A percentile compares a stretch with the other conserved stretches of the same genome.
phyloP scores from a whole-genome alignment of 2,329 filamentous ascomycete genomes.

The Conoideocrella luteorostrata region DNA sequence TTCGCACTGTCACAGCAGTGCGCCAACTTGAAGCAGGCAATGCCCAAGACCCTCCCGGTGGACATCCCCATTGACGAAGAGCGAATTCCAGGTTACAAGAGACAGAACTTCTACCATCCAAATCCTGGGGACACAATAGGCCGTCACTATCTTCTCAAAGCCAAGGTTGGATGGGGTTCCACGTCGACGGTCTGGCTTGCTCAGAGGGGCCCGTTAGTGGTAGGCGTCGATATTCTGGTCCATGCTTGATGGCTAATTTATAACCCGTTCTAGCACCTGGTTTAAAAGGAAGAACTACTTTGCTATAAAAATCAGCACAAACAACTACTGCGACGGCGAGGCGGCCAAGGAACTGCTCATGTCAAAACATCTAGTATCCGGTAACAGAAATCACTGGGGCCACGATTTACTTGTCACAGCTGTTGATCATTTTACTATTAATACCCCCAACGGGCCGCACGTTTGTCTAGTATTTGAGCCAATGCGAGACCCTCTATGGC shows the following conservation, averaged over 20 bases:
- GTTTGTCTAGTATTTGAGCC: slow-evolving; percentile 29
- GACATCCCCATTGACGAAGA: slow-evolving; percentile 3
- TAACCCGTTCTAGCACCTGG: too few relatives aligned
- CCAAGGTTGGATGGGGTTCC: slow-evolving; percentile 6
- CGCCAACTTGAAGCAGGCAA: too few relatives aligned
- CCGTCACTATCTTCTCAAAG: neutral
- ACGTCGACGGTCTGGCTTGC: slow-evolving; percentile 5
- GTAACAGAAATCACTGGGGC: neutral
- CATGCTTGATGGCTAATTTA: too few relatives aligned
- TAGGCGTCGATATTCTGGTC: neutral
- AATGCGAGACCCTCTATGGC: slow-evolving; percentile 31
- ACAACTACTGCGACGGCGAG: slow-evolving; percentile 15
- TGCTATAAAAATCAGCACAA: slow-evolving; percentile 18
- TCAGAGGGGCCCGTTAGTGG: slow-evolving; percentile 1
- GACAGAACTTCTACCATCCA: slow-evolving; percentile 3
- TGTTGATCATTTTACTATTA: slow-evolving; percentile 24
- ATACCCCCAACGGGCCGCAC: slow-evolving; percentile 20
- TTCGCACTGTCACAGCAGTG: too few relatives aligned
- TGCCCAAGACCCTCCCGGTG: neutral
- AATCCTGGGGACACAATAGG: slow-evolving; percentile 4
- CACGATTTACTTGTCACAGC: slow-evolving; percentile 23
- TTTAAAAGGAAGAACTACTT: slow-evolving; percentile 14
- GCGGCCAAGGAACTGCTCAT: slow-evolving; percentile 14
- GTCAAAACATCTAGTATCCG: slow-evolving; percentile 2
- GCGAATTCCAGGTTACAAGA: neutral